A percentile compares a stretch with the other conserved stretches of the same genome.
These are phyloP conservation scores for Setaria italica DNA, from an alignment of 202 grass and related monocot genomes.

Conservation along the genomic window DNA sequence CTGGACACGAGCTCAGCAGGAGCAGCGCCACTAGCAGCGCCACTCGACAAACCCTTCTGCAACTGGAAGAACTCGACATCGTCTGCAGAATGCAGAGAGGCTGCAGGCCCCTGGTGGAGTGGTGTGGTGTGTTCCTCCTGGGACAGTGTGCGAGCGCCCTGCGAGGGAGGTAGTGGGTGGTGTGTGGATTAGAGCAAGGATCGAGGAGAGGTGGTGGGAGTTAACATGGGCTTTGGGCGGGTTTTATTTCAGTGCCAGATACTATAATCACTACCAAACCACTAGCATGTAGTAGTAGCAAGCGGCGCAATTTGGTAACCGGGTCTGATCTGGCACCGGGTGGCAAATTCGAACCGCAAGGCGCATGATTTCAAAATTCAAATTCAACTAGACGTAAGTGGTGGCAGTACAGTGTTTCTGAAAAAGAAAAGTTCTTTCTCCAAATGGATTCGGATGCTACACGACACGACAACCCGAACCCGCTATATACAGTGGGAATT, in stretches of 20 bases:
- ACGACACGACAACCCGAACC: neutral
- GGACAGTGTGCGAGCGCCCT: slow-evolving; percentile 37
- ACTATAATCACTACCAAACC: slow-evolving; percentile 8
- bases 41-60: neutral
- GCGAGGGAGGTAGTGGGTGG: slow-evolving; percentile 1
- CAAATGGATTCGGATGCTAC: neutral
- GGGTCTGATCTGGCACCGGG: slow-evolving; percentile 17
- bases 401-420: neutral
- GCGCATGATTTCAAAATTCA: neutral
- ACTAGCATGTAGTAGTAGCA: slow-evolving; percentile 45
- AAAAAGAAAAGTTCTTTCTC: neutral
- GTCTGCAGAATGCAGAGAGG: neutral
- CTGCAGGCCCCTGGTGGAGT: neutral
- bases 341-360: neutral
- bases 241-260: slow-evolving; percentile 46
- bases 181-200: slow-evolving; percentile 43
- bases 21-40: neutral
- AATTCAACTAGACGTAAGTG: neutral
- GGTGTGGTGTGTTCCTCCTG: slow-evolving; percentile 22
- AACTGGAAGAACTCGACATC: slow-evolving; percentile 17
- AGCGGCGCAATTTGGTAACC: slow-evolving; percentile 33
- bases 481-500: neutral
- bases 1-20: neutral
- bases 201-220: slow-evolving; percentile 49
- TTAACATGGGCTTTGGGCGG: slow-evolving; percentile 51